Evolutionary conservation across 805 yeast species (phyloP).

Genomic region (Scheffersomyces stipitis): DNA sequence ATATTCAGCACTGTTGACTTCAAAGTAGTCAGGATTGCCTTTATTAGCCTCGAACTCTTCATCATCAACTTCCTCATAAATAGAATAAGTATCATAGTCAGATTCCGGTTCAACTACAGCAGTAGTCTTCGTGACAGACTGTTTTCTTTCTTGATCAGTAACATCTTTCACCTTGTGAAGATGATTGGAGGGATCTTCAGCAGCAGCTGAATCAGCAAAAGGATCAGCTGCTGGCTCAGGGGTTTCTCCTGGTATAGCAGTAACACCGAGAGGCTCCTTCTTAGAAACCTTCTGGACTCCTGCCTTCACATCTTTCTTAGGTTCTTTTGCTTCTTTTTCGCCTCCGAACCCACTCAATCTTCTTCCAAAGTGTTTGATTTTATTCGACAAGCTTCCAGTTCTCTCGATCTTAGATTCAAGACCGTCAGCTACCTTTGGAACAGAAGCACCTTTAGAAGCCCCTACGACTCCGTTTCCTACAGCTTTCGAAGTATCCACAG

Average conservation of each 20-base stretch:
- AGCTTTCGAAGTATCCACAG: slow-evolving; percentile 19
- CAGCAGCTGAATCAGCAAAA: too few species aligned
- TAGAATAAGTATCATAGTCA: slow-evolving; percentile 17
- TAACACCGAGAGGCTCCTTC: too few species aligned
- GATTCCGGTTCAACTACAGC: slow-evolving; percentile 8
- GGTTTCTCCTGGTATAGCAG: too few species aligned
- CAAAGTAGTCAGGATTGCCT: slow-evolving; percentile 51
- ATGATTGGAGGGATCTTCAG: too few species aligned
- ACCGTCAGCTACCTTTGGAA: background rate
- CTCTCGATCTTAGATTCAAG: slow-evolving; percentile 5
- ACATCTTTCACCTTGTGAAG: background rate
- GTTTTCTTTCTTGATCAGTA: background rate
- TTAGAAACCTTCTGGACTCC: too few species aligned
- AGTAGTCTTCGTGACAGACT: background rate
- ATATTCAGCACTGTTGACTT: slow-evolving; percentile 20
- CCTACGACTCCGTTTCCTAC: slow-evolving; percentile 3
- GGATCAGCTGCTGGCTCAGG: too few species aligned
- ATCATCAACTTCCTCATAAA: slow-evolving; percentile 51
- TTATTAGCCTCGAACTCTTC: slow-evolving; percentile 45
- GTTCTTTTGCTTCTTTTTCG: background rate
- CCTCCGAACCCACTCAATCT: slow-evolving; percentile 11
- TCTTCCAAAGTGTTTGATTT: slow-evolving; percentile 15
- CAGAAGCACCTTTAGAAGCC: slow-evolving; percentile 18
- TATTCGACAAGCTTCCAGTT: slow-evolving; percentile 15
- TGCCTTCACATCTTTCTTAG: background rate